Conservation (phyloP, 352 stramenopile genomes). For the Globisporangium canariense region DNA sequence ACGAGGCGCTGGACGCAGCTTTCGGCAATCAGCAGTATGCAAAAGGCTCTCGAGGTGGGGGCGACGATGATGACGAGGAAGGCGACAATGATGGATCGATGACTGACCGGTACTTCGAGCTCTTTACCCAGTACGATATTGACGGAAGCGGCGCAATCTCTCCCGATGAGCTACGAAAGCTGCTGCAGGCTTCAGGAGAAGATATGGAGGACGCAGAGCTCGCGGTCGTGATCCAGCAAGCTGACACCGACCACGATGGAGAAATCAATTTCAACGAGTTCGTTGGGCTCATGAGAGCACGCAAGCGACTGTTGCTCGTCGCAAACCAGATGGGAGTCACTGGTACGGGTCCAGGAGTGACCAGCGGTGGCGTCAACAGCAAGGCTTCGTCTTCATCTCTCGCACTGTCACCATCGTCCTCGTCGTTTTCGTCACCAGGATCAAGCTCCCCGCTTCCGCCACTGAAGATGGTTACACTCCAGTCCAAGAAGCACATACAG, state of each 20-base stretch:
- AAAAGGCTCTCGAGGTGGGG: slow-evolving; percentile 11
- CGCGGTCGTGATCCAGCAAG: slow-evolving; percentile 54
- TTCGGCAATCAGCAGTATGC: slow-evolving; percentile 28
- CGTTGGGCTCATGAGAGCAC: slow-evolving; percentile 71
- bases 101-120: slow-evolving; percentile 44
- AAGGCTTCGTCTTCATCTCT: not conserved
- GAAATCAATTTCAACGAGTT: slow-evolving; percentile 82
- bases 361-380: slow-evolving; percentile 5
- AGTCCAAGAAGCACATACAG: slow-evolving; percentile 45
- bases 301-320: slow-evolving; percentile 68
- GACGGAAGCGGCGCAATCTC: slow-evolving; percentile 79
- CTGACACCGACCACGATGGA: slow-evolving; percentile 67
- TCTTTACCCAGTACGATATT: slow-evolving; percentile 77
- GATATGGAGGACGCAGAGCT: slow-evolving; percentile 78
- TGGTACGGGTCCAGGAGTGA: slow-evolving; percentile 25
- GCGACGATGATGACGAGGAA: slow-evolving; percentile 7
- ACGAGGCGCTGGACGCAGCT: slow-evolving; percentile 56
- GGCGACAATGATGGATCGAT: slow-evolving; percentile 22
- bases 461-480: slow-evolving; percentile 46
- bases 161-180: slow-evolving; percentile 49
- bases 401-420: not conserved
- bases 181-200: slow-evolving; percentile 61
- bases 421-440: slow-evolving; percentile 8
- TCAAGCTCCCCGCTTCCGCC: slow-evolving; percentile 40
- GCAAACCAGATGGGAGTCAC: slow-evolving; percentile 61